Base-by-base conservation (phyloP, 2,329 filamentous ascomycete species). In the Cordyceps tenuipes region DNA sequence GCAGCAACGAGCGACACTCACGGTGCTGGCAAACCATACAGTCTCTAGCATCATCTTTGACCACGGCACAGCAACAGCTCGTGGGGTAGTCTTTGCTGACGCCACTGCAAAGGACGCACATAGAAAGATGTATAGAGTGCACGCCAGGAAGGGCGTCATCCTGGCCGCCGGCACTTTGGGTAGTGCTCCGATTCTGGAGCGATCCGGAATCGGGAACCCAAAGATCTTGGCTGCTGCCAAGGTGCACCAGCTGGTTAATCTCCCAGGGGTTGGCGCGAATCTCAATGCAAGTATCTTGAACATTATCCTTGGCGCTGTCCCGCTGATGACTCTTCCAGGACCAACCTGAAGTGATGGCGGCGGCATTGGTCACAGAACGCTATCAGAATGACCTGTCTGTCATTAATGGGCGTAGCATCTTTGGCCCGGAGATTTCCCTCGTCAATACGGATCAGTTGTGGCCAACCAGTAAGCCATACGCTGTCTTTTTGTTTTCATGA, bases 191-290 rank as follows among this genome's bases (percentile, higher is more conserved):
- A 69, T 85, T 1, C 75, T 86, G 29, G 81, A 82, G 66, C 73
- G 82, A 7, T 80, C 76, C 21, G 83, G 83, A 49, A 74, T 85
- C 36, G 82, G 82, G 3, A 77, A 77, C 1, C 63, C 64, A 6
- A 66, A 71, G 0, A 77, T 83, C 61, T 73, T 86, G 6, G 59
- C 72, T 15, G 69, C 71, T 8, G 74, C 78, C 62, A 68, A 72
- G n/a, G 80, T 85, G 61, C 66, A 71, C 2, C 72, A 79, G 9
- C 58, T 82, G 29, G 70, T 75, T 1, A 76, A 85, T 64, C 73
- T 82, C 1, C 82, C 81, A 0, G 82, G 81, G 31, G 82, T 87
- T 7, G 83, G 69, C 21, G 62, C 67, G 10, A 67, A 70, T 48
- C 63, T 70, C 21, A 63, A 63, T 43, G 63, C 63, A 56, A 31